Conservation (phyloP, 2,329 filamentous ascomycete species). For the Tricladium varicosporioides region DNA sequence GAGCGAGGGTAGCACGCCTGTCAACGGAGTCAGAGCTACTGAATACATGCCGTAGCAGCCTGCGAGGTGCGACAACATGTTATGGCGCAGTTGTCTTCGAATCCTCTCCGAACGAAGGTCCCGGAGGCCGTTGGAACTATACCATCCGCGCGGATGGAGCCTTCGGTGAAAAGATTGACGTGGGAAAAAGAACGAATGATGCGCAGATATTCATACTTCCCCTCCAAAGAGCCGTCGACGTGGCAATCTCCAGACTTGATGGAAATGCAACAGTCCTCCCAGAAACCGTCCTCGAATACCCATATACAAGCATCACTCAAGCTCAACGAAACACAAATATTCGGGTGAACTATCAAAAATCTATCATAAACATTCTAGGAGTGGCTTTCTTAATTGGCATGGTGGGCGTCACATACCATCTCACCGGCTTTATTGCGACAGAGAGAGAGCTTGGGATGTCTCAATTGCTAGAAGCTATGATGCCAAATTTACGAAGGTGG, state of each 20-base stretch:
- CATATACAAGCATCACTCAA: slow-evolving; percentile 71
- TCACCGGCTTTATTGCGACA: slow-evolving; percentile 80
- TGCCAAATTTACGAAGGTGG: slow-evolving; percentile 73
- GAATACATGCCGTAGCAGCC: slow-evolving; percentile 59
- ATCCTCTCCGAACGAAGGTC: slow-evolving; percentile 71
- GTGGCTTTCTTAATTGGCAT: slow-evolving; percentile 78
- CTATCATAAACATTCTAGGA: slow-evolving; percentile 72
- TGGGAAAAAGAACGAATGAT: slow-evolving; percentile 66
- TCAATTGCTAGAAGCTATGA: slow-evolving; percentile 87
- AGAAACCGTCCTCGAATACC: slow-evolving; percentile 60
- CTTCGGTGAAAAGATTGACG: slow-evolving; percentile 63
- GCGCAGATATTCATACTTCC: slow-evolving; percentile 76
- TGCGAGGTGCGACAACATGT: slow-evolving; percentile 68
- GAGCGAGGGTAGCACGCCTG: slow-evolving; percentile 55
- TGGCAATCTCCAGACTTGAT: slow-evolving; percentile 61
- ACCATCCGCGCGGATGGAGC: slow-evolving; percentile 74
- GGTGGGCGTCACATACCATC: slow-evolving; percentile 80
- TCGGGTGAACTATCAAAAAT: slow-evolving; percentile 66
- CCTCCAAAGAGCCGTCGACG: slow-evolving; percentile 75
- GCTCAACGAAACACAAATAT: slow-evolving; percentile 66
- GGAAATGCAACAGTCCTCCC: slow-evolving; percentile 41
- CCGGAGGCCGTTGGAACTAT: slow-evolving; percentile 75
- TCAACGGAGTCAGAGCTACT: slow-evolving; percentile 56
- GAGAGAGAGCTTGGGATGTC: slow-evolving; percentile 88
- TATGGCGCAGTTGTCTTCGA: slow-evolving; percentile 74